phyloP scores from a whole-genome alignment of 257 asterid species.

The Lycium ferocissimum region DNA sequence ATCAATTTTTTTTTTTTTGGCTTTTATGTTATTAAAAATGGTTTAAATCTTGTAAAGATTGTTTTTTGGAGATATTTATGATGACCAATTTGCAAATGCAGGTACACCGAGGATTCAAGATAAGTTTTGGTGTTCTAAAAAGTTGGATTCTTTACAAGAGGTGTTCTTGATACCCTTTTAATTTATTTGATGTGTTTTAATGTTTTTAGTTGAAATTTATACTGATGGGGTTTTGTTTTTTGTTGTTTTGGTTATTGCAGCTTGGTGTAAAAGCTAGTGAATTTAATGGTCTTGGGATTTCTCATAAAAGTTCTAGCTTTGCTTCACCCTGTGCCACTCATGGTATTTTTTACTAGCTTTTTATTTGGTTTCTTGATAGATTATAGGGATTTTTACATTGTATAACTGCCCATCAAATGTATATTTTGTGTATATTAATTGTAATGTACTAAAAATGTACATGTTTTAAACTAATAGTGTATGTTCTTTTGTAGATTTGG shows the following conservation, averaged over 20 bases:
- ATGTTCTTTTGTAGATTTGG: no score
- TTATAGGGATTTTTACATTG: not conserved
- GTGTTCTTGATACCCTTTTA: slow-evolving; percentile 43
- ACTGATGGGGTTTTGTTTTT: not conserved
- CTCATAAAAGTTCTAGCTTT: slow-evolving; percentile 43
- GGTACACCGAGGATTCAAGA: slow-evolving; percentile 43
- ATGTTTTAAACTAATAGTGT: no score
- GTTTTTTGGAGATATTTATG: slow-evolving; percentile 1
- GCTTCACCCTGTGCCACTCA: slow-evolving; percentile 41
- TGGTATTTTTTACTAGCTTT: slow-evolving; percentile 44
- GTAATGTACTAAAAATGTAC: no score
- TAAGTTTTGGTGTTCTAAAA: slow-evolving; percentile 42
- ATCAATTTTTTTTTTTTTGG: not conserved
- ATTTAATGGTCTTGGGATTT: slow-evolving; percentile 59
- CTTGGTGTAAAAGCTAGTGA: slow-evolving; percentile 61
- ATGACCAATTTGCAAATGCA: slow-evolving; percentile 30
- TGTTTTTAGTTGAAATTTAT: not conserved
- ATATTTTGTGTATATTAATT: no score
- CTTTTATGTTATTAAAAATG: not conserved
- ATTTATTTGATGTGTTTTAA: not conserved
- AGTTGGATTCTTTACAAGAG: slow-evolving; percentile 49
- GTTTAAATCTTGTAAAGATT: not conserved
- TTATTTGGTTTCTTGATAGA: not conserved
- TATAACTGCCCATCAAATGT: no score
- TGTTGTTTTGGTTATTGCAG: slow-evolving; percentile 47